phyloP scores from a whole-genome alignment of 2,329 filamentous ascomycete genomes.

The Colletotrichum gigasporum region DNA sequence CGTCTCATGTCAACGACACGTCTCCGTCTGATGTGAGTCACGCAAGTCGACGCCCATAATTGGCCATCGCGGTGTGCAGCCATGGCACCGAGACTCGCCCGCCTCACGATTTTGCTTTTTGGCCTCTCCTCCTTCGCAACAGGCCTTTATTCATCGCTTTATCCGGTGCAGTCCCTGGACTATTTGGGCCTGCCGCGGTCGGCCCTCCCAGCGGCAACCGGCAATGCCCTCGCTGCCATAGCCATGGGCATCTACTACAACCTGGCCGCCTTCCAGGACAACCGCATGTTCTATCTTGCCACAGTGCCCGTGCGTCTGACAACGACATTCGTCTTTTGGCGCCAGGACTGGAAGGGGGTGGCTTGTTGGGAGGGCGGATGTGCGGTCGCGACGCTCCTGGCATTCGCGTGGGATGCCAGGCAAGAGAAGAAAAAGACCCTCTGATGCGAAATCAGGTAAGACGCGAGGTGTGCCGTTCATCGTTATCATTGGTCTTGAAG shows the following conservation, averaged over 20 bases:
- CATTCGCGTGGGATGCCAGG: neutral
- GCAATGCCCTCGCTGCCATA: conserved; percentile 39
- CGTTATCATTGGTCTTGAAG: too few species aligned
- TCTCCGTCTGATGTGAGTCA: neutral
- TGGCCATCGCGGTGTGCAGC: too few species aligned
- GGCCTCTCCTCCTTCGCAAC: conserved; percentile 35
- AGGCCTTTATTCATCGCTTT: conserved; percentile 29
- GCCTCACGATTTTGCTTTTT: conserved; percentile 35
- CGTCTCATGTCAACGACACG: neutral
- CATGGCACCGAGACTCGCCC: neutral
- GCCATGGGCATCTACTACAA: conserved; percentile 45
- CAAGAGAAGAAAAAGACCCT: neutral
- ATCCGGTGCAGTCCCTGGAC: neutral
- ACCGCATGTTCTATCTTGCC: conserved; percentile 39
- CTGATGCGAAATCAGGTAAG: too few species aligned
- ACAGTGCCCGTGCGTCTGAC: conserved; percentile 43
- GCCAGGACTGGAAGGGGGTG: conserved; percentile 38
- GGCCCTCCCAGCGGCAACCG: conserved; percentile 26
- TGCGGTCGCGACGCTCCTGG: conserved; percentile 24
- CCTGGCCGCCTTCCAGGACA: conserved; percentile 43
- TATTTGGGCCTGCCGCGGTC: conserved; percentile 7
- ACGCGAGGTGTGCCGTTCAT: too few species aligned
- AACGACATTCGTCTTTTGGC: conserved; percentile 39
- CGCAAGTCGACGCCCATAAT: too few species aligned
- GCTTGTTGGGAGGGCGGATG: conserved; percentile 41